phyloP scores from a whole-genome alignment of 2,329 filamentous ascomycete species.

The Cercospora sesami region DNA sequence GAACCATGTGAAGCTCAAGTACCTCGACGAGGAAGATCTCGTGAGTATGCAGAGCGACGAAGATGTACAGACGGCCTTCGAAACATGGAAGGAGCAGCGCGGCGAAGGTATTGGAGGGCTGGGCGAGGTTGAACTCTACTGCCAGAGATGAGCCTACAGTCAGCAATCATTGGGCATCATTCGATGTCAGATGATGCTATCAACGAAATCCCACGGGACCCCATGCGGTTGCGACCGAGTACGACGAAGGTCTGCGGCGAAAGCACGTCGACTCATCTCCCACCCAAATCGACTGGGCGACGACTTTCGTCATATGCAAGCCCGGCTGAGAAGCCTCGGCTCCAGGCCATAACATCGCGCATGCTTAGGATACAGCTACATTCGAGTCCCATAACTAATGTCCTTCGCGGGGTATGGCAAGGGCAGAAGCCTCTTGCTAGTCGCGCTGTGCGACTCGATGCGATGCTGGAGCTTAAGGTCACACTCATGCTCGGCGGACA shows the following conservation, averaged over 20 bases:
- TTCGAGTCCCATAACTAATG: background rate
- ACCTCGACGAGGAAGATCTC: slow-evolving; percentile 88
- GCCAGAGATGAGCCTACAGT: slow-evolving; percentile 53
- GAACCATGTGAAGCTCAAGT: slow-evolving; percentile 75
- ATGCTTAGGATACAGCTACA: background rate
- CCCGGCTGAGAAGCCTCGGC: background rate
- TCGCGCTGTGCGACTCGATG: background rate
- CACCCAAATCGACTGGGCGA: background rate
- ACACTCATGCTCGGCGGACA: background rate
- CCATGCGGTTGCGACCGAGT: background rate
- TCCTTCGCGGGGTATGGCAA: background rate
- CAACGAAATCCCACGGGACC: background rate
- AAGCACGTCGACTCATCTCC: background rate
- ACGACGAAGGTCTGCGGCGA: background rate
- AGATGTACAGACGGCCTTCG: slow-evolving; percentile 92
- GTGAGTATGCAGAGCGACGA: slow-evolving; percentile 94
- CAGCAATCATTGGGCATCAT: background rate
- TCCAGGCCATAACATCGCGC: background rate
- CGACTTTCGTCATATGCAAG: background rate
- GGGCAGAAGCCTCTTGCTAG: background rate
- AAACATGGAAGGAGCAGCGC: slow-evolving; percentile 84
- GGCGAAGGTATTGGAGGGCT: slow-evolving; percentile 64
- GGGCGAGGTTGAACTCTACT: slow-evolving; percentile 88
- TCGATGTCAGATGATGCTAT: background rate
- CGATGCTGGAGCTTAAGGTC: background rate